phyloP scores from a whole-genome alignment of 1,284 basidiomycete species.

The Melanopsichium pennsylvanicum region DNA sequence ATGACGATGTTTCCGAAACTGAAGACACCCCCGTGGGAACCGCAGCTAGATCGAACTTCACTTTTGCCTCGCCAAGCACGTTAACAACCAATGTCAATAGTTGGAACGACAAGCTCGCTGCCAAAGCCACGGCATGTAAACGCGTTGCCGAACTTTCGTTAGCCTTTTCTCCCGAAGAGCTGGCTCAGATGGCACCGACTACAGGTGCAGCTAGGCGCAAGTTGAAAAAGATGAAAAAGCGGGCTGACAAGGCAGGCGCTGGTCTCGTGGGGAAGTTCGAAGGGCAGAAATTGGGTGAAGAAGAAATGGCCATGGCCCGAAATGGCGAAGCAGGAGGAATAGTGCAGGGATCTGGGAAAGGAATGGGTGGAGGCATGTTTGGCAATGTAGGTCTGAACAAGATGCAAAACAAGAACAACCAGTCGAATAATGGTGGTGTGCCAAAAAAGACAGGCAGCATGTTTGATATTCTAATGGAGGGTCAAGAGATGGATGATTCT shows the following conservation, averaged over 20 bases:
- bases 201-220: conserved; percentile 15
- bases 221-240: conserved; percentile 49
- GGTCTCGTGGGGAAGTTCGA: conserved; percentile 33
- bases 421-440: background rate
- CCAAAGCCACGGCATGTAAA: conserved; percentile 14
- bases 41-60: background rate
- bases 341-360: background rate
- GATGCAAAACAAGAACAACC: background rate
- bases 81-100: background rate
- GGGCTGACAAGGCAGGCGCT: conserved; percentile 31
- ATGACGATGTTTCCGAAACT: conserved; percentile 2
- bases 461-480: conserved; percentile 34
- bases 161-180: conserved; percentile 32
- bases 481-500: conserved; percentile 13
- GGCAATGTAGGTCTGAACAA: conserved; percentile 4
- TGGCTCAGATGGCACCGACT: conserved; percentile 24
- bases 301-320: no score
- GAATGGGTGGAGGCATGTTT: conserved; percentile 27
- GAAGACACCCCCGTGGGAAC: background rate
- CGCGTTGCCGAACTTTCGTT: conserved; percentile 26
- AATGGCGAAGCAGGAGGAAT: background rate
- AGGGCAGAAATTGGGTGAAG: conserved; percentile 19
- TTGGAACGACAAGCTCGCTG: conserved; percentile 25
- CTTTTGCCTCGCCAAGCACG: background rate
- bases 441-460: conserved; percentile 28